Evolutionary conservation across 208 protist species (phyloP).

Genomic region (Angomonas desouzai): DNA sequence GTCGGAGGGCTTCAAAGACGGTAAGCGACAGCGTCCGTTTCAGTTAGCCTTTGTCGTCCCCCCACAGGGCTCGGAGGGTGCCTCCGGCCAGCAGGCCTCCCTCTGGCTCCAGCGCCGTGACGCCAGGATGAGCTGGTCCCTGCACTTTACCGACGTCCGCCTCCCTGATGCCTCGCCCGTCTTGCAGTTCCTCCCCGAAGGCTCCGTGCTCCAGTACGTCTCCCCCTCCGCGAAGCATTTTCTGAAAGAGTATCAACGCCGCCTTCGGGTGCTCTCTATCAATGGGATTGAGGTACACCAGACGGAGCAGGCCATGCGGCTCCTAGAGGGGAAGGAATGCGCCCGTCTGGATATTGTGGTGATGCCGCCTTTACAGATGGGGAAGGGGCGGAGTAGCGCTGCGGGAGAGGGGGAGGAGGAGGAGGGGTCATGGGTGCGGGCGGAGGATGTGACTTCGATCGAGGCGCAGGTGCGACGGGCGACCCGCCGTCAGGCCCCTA

Average conservation of each 20-base stretch:
- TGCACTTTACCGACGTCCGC: background rate
- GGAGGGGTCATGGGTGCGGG: background rate
- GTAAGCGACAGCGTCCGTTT: slow-evolving; percentile 21
- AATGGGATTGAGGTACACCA: slow-evolving; percentile 65
- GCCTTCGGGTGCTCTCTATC: slow-evolving; percentile 44
- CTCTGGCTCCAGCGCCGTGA: background rate
- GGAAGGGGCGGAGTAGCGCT: background rate
- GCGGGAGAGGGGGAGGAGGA: background rate
- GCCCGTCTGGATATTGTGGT: slow-evolving; percentile 62
- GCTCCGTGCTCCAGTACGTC: background rate
- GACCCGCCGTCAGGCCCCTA: background rate
- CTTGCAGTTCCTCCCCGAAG: background rate
- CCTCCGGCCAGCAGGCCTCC: slow-evolving; percentile 35
- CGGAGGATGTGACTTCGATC: background rate
- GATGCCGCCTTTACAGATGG: slow-evolving; percentile 15
- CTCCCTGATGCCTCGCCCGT: background rate
- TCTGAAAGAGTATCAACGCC: slow-evolving; percentile 26
- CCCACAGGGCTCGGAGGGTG: slow-evolving; percentile 45
- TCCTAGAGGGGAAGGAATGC: slow-evolving; percentile 36
- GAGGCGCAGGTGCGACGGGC: background rate
- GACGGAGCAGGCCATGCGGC: slow-evolving; percentile 31
- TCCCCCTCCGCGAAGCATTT: slow-evolving; percentile 13
- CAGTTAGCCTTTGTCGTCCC: slow-evolving; percentile 41
- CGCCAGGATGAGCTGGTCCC: background rate
- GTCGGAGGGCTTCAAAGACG: slow-evolving; percentile 26